Evolutionary conservation across 2,329 filamentous ascomycete species (phyloP).

Genomic region (Xenosphaeropsis pyriputrescens): DNA sequence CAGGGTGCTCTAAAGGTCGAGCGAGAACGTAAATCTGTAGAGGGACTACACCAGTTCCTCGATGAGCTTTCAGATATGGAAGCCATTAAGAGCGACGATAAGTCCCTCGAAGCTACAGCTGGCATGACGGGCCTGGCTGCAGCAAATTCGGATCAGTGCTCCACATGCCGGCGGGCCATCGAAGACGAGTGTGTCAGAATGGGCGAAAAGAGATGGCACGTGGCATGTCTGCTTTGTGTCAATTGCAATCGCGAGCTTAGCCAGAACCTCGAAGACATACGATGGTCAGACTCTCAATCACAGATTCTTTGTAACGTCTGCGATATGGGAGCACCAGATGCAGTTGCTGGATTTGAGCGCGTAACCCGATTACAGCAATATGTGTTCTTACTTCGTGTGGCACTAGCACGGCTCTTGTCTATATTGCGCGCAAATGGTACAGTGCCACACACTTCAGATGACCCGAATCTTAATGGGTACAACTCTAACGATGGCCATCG

Average conservation of each 20-base stretch:
- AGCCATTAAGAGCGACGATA: conserved; percentile 54
- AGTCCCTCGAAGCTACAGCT: conserved; percentile 48
- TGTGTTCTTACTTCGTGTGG: conserved; percentile 81
- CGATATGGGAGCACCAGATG: conserved; percentile 38
- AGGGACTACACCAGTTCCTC: conserved; percentile 71
- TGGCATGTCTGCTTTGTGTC: conserved; percentile 56
- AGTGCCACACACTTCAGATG: conserved; percentile 60
- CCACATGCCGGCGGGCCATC: conserved; percentile 68
- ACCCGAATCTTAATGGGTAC: conserved; percentile 52
- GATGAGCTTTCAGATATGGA: conserved; percentile 78
- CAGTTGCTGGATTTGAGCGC: conserved; percentile 46
- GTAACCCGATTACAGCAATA: conserved; percentile 88
- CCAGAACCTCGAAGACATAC: conserved; percentile 50
- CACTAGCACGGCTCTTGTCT: conserved; percentile 74
- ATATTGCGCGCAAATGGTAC: conserved; percentile 76
- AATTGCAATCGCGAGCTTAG: conserved; percentile 65
- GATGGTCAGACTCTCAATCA: conserved; percentile 53
- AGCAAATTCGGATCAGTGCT: conserved; percentile 73
- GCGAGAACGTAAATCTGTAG: conserved; percentile 59
- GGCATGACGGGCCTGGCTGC: conserved; percentile 54
- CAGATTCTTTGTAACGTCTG: conserved; percentile 61
- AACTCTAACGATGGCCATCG: conserved; percentile 51
- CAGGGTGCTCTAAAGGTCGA: conserved; percentile 88
- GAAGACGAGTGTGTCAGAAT: conserved; percentile 82
- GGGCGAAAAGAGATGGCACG: conserved; percentile 69